Base-by-base conservation (phyloP, 345 rosid species). In the Streptanthus diversifolius region DNA sequence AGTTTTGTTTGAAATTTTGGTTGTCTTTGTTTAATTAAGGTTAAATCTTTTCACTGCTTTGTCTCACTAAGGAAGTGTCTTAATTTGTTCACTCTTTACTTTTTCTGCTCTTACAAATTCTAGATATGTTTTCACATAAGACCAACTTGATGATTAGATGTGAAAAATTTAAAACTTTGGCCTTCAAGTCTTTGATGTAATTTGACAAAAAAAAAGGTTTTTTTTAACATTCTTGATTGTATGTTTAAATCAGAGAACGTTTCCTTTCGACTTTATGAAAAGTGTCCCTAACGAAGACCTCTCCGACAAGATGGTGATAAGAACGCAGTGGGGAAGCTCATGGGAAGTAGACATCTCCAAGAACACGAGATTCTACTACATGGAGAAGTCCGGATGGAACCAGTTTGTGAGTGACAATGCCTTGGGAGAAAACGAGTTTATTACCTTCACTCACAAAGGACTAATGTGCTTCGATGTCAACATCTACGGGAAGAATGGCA, bases 371-470 rank as follows among this genome's bases (percentile, higher is more conserved):
- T 62, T 36, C 10, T 63, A 62, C 58, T 76, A 69, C 45, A 47
- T 76, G 49, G 74, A 69, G 71, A 76, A 36, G 68, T 32, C 21
- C 48, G 75, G 80, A 17, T 76, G 80, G 80, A 53, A 70, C 41
- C 24, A 63, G 61, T 76, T 76, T 21, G 65, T 76, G 43, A 76
- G 36, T 8, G 80, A 76, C 39, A 76, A 76, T 21, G 51, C 19
- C 0, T 55, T 76, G 44, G 80, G 80, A 55, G 22, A 40, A 15
- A 15, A 70, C 45, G 79, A 76, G 59, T 69, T 76, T n/a, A 0
- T 70, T 0, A 54, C 74, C 9, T 76, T 76, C 48, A 76, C 35
- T 53, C 75, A 63, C 59, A 36, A 8, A 13, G 66, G 74, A 1
- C 57, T 37, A 5, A 76, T 76, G 79, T 4, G 8, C 18, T 63